These are phyloP conservation scores for Plectosphaerella plurivora DNA, from an alignment of 2,329 filamentous ascomycete species.

Conservation along the genomic window DNA sequence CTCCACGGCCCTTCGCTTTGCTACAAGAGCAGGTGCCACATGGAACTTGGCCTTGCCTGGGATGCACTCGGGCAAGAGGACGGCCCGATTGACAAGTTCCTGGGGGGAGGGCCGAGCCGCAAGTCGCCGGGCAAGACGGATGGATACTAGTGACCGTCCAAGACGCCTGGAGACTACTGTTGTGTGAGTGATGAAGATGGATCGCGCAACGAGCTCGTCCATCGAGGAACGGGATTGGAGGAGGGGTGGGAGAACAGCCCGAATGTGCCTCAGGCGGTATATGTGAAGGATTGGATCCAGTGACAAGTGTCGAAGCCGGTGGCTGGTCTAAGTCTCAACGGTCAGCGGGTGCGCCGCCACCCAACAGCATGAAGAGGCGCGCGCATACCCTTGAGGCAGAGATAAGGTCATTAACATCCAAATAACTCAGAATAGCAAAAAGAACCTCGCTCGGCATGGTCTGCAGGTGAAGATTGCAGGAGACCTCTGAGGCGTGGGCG, in stretches of 20 bases:
- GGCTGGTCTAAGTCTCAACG: slow-evolving; percentile 45
- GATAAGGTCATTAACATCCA: slow-evolving; percentile 54
- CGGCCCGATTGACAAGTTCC: slow-evolving; percentile 56
- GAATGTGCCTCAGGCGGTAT: slow-evolving; percentile 54
- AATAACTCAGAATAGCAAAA: slow-evolving; percentile 48
- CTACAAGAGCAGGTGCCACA: slow-evolving; percentile 59
- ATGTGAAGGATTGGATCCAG: slow-evolving; percentile 62
- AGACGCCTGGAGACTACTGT: slow-evolving; percentile 61
- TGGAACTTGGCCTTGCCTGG: slow-evolving; percentile 33
- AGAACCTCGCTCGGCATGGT: slow-evolving; percentile 53
- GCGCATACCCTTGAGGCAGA: slow-evolving; percentile 50
- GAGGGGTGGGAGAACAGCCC: slow-evolving; percentile 48
- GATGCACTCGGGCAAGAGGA: slow-evolving; percentile 62
- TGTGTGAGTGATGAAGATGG: slow-evolving; percentile 64
- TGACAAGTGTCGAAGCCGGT: slow-evolving; percentile 57
- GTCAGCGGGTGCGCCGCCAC: neutral
- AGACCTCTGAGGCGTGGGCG: no score
- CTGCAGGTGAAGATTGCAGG: neutral
- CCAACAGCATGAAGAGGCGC: neutral
- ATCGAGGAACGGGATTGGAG: slow-evolving; percentile 56
- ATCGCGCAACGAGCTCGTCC: slow-evolving; percentile 56
- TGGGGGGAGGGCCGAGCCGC: slow-evolving; percentile 55
- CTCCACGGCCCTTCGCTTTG: slow-evolving; percentile 58
- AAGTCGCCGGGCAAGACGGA: slow-evolving; percentile 59
- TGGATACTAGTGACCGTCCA: slow-evolving; percentile 59